Percentiles rank a stretch among this genome's conserved stretches.
Evolutionary conservation across 257 asterid genomes (phyloP).

Genomic region (Datura wrightii): DNA sequence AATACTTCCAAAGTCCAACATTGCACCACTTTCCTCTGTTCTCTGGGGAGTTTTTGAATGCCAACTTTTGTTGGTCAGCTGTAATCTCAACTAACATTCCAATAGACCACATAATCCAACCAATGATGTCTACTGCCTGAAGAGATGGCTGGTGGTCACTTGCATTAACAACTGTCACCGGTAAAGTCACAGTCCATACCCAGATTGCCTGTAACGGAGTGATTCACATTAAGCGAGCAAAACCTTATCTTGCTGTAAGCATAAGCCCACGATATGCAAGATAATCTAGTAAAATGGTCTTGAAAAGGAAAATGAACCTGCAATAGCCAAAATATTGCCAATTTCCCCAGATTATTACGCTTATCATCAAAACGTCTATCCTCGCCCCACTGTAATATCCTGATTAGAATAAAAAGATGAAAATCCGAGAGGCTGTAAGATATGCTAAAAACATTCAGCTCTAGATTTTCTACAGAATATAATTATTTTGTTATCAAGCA

Average conservation of each 20-base stretch:
- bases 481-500: neutral
- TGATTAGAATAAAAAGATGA: slow-evolving; percentile 33
- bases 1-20: slow-evolving; percentile 88
- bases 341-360: slow-evolving; percentile 75
- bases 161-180: slow-evolving; percentile 89
- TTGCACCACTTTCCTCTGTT: slow-evolving; percentile 92
- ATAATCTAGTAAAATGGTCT: slow-evolving; percentile 9
- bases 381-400: slow-evolving; percentile 96
- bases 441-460: neutral
- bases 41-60: slow-evolving; percentile 69
- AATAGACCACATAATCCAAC: slow-evolving; percentile 82
- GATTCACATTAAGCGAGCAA: neutral
- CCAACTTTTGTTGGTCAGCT: slow-evolving; percentile 88
- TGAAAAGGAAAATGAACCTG: slow-evolving; percentile 59
- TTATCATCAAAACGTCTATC: slow-evolving; percentile 90
- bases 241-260: neutral
- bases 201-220: slow-evolving; percentile 75
- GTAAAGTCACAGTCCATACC: slow-evolving; percentile 99
- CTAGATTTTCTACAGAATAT: neutral
- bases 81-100: slow-evolving; percentile 76
- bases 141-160: slow-evolving; percentile 69
- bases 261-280: neutral
- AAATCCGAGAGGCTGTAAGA: neutral
- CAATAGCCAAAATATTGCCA: slow-evolving; percentile 83
- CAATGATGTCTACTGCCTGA: slow-evolving; percentile 70